Conservation (phyloP, 129 eudicot genomes). For the Logfia minima region DNA sequence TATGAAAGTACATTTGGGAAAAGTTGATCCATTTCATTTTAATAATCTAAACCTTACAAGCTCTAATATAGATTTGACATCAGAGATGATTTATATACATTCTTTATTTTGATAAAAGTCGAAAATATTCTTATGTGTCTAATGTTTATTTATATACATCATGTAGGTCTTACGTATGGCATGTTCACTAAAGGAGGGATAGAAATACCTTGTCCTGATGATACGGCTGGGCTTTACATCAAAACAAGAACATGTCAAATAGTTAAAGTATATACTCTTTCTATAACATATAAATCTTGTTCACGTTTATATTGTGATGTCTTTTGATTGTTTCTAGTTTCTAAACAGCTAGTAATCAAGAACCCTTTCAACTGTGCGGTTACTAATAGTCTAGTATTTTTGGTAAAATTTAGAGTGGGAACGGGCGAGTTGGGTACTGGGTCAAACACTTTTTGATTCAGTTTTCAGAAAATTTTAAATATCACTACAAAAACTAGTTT, state of each 20-base stretch:
- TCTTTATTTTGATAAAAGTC: not conserved
- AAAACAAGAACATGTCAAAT: conserved; percentile 77
- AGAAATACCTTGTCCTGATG: conserved; percentile 76
- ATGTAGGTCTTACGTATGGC: conserved; percentile 88
- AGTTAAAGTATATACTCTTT: conserved; percentile 67
- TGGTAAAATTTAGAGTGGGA: not conserved
- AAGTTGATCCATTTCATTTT: not conserved
- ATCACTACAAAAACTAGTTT: not conserved
- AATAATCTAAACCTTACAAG: not conserved
- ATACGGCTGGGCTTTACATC: conserved; percentile 80
- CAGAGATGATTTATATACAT: not conserved
- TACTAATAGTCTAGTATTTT: not conserved
- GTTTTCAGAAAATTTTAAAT: not conserved
- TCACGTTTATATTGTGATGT: not conserved
- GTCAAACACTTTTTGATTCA: not conserved
- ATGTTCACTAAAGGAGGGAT: conserved; percentile 60
- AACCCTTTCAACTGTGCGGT: not conserved
- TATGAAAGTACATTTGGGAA: not conserved
- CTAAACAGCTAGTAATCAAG: not conserved
- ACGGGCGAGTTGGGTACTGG: not conserved
- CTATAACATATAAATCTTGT: conserved; percentile 14
- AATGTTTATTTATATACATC: conserved; percentile 27
- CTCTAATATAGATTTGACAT: not conserved
- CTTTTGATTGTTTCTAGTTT: not conserved
- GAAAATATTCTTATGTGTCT: conserved; percentile 19